These are phyloP conservation scores for Fusarium gaditjirri DNA, from an alignment of 2,329 filamentous ascomycete genomes.

Conservation along the genomic window DNA sequence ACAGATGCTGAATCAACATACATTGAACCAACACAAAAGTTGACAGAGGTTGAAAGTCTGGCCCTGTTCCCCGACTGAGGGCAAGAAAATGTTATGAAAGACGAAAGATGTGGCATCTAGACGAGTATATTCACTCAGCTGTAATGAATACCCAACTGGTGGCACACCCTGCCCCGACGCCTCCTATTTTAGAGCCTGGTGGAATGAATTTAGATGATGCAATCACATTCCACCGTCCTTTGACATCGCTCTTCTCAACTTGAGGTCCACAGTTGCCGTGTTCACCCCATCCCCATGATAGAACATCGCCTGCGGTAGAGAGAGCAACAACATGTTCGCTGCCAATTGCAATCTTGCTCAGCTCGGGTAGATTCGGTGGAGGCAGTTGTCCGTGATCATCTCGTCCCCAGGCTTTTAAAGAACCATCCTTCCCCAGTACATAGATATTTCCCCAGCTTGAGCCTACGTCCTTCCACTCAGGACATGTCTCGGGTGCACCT, in stretches of 20 bases:
- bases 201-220: conserved; percentile 66
- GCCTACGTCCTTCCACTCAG: conserved; percentile 73
- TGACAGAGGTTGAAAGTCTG: conserved; percentile 71
- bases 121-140: conserved; percentile 33
- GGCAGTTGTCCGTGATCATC: conserved; percentile 86
- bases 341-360: conserved; percentile 78
- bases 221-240: conserved; percentile 75
- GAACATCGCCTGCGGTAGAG: conserved; percentile 70
- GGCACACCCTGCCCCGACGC: conserved; percentile 86
- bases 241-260: conserved; percentile 72
- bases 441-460: conserved; percentile 88
- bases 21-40: conserved; percentile 77
- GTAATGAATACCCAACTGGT: conserved; percentile 77
- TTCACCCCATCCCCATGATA: conserved; percentile 97
- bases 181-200: conserved; percentile 62
- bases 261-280: conserved; percentile 92
- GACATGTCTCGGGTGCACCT: conserved; percentile 62
- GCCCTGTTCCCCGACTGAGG: conserved; percentile 56
- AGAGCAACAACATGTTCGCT: conserved; percentile 90
- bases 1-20: conserved; percentile 47
- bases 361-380: conserved; percentile 66
- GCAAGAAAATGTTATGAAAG: not conserved
- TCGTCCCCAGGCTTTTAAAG: conserved; percentile 79
- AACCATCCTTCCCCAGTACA: conserved; percentile 70
- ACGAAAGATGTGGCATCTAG: conserved; percentile 11